Percentiles rank a stretch among this genome's conserved stretches.
Evolutionary conservation across 2,329 filamentous ascomycete species (phyloP).

Genomic region (Fusarium zealandicum): DNA sequence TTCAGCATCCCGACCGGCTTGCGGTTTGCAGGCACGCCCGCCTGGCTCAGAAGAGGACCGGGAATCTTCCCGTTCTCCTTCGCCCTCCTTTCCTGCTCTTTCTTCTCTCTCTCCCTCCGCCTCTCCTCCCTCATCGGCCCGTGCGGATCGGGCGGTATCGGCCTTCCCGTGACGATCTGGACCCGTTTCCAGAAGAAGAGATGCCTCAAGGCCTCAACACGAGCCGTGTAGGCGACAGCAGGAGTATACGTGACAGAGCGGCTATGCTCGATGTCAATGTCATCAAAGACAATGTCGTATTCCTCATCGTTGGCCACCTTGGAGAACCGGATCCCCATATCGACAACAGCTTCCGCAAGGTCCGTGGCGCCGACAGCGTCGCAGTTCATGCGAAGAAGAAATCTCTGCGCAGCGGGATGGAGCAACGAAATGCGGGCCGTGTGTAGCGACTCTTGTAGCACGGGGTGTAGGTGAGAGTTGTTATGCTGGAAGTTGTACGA

Average conservation of each 20-base stretch:
- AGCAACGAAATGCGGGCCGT: not conserved
- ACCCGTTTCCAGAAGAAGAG: constrained; percentile 27
- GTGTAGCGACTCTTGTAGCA: constrained; percentile 6
- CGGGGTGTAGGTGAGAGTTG: constrained; percentile 15
- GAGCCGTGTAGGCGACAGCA: constrained; percentile 13
- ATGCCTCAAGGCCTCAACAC: constrained; percentile 1
- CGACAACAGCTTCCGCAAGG: constrained; percentile 24
- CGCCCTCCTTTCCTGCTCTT: not conserved
- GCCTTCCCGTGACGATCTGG: constrained; percentile 13
- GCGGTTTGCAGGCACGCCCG: constrained; percentile 1
- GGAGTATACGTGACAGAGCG: constrained; percentile 14
- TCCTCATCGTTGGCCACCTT: constrained; percentile 25
- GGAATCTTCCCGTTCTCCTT: not conserved
- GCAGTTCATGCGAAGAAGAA: constrained; percentile 21
- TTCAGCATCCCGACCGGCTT: constrained; percentile 17
- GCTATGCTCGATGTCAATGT: not conserved
- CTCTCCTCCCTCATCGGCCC: not conserved
- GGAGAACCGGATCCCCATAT: constrained; percentile 27
- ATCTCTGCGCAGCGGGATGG: constrained; percentile 20
- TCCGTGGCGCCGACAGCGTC: constrained; percentile 4
- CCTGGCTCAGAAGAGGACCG: too few relatives aligned
- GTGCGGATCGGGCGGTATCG: constrained; percentile 20
- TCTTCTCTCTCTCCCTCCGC: not conserved
- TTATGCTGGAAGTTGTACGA: not conserved
- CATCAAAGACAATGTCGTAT: constrained; percentile 25